These are phyloP conservation scores for Aciculosporium take DNA, from an alignment of 2,329 filamentous ascomycete genomes.

Conservation along the genomic window DNA sequence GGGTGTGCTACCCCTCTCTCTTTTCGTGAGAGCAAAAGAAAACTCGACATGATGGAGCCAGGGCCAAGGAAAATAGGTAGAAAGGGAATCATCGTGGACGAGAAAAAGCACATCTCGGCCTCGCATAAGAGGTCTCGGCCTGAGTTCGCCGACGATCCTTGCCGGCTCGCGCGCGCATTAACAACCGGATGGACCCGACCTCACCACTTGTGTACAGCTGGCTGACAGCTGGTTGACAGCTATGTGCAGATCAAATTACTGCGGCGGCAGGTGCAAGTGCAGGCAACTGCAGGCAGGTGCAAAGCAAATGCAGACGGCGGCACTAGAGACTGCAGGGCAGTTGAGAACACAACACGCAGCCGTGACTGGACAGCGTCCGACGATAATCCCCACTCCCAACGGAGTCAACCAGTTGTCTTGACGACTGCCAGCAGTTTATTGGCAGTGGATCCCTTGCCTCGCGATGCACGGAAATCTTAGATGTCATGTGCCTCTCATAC, in stretches of 20 bases:
- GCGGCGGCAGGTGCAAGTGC: neutral
- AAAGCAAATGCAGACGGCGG: neutral
- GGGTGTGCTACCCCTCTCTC: neutral
- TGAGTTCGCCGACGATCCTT: neutral
- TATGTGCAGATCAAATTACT: too few relatives aligned
- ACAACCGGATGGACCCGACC: too few relatives aligned
- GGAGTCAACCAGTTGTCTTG: neutral
- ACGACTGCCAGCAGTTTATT: neutral
- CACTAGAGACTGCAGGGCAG: too few relatives aligned
- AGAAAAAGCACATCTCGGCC: neutral
- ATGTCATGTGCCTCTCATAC: neutral
- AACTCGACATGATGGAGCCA: neutral
- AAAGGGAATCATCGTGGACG: neutral
- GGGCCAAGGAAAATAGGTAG: neutral
- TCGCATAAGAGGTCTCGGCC: neutral
- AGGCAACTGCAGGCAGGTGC: neutral
- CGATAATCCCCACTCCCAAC: neutral
- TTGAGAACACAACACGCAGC: too few relatives aligned
- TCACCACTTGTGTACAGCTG: neutral
- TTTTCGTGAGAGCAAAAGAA: too few relatives aligned
- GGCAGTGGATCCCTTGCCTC: neutral
- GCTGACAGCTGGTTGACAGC: neutral
- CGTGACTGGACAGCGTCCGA: too few relatives aligned
- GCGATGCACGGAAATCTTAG: too few relatives aligned
- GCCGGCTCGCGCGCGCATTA: too few relatives aligned